These are phyloP conservation scores for Centaurea solstitialis DNA, from an alignment of 129 eudicot species.

Conservation along the genomic window DNA sequence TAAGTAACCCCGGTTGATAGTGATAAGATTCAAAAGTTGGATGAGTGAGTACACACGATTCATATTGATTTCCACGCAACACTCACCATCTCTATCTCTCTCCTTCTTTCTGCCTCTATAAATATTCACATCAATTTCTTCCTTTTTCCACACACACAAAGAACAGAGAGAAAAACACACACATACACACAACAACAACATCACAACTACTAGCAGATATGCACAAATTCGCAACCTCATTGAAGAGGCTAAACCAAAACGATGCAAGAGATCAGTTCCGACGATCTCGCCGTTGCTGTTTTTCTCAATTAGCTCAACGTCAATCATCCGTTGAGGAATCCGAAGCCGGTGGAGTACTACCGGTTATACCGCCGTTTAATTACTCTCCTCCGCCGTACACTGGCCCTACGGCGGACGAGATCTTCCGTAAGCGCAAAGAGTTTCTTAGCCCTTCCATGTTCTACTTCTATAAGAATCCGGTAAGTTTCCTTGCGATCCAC, in stretches of 20 bases:
- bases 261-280: background rate
- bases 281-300: conserved; percentile 9
- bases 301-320: conserved; percentile 36
- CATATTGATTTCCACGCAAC: background rate
- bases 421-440: conserved; percentile 62
- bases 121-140: background rate
- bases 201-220: background rate
- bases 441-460: conserved; percentile 92
- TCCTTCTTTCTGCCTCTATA: background rate
- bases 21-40: no score
- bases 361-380: conserved; percentile 66
- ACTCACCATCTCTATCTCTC: no score
- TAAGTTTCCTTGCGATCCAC: conserved; percentile 20
- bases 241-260: conserved; percentile 22
- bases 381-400: conserved; percentile 80
- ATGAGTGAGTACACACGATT: background rate
- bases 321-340: conserved; percentile 13
- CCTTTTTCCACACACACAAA: background rate
- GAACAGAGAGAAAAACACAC: background rate
- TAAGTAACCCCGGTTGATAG: background rate
- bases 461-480: conserved; percentile 73
- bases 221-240: conserved; percentile 25
- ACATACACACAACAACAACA: background rate
- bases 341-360: conserved; percentile 18
- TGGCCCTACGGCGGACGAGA: conserved; percentile 73